Percentiles rank a stretch among this genome's conserved stretches.
phyloP scores from a whole-genome alignment of 352 stramenopile species.

The Aphanomyces invadans region DNA sequence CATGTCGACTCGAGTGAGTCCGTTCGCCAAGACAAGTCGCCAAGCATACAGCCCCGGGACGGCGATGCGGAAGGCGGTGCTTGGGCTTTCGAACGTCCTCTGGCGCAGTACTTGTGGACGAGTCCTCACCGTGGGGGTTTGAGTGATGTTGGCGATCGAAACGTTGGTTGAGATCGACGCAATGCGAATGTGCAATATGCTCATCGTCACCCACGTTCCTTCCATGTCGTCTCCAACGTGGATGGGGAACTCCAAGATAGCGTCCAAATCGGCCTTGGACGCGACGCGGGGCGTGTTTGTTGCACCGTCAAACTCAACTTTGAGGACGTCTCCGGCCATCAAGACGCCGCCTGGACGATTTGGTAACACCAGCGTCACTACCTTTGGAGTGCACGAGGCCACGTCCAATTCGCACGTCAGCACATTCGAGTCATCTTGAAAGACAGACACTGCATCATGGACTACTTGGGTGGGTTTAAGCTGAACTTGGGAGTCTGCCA shows the following conservation, averaged over 20 bases:
- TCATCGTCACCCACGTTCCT: conserved; percentile 35
- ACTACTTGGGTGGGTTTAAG: neutral
- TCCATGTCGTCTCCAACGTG: conserved; percentile 49
- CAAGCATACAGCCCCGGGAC: neutral
- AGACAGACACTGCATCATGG: neutral
- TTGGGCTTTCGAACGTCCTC: neutral
- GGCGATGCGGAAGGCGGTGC: neutral
- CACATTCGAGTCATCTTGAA: neutral
- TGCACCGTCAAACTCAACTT: conserved; percentile 43
- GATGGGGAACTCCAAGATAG: conserved; percentile 41
- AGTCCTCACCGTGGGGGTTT: conserved; percentile 34
- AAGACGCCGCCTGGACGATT: conserved; percentile 27
- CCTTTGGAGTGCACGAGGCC: neutral
- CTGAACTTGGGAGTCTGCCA: neutral
- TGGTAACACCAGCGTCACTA: conserved; percentile 3
- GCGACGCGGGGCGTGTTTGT: conserved; percentile 40
- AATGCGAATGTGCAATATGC: conserved; percentile 39
- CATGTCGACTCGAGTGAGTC: neutral
- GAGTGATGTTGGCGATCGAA: conserved; percentile 38
- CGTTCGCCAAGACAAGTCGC: neutral
- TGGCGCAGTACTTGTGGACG: neutral
- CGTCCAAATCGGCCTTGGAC: conserved; percentile 34
- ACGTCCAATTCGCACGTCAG: conserved; percentile 12
- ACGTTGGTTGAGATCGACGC: conserved; percentile 34
- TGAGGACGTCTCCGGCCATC: conserved; percentile 36